Evolutionary conservation across 108 stramenopile genomes (phyloP), one percentile per base, ranked within the genome.

Genomic region (Nannochloropsis gaditana): DNA sequence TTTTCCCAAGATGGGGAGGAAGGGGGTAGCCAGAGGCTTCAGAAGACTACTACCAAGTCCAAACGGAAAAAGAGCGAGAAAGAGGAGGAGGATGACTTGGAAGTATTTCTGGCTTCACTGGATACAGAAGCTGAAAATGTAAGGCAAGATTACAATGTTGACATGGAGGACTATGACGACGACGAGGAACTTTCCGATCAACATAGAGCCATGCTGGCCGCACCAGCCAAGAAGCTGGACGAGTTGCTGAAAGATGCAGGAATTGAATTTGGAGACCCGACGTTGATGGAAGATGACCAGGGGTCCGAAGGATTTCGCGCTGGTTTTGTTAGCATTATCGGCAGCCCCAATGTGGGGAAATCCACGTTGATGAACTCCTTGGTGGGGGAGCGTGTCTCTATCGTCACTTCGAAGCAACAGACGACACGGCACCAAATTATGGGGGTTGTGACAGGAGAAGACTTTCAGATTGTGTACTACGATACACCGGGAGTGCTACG

Each of bases 301-400:
- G 45, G 44, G 79, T 81, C 80, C 1, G 79, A 83, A 45, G 85
- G 83, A 5, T 90, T 90, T 43, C 79, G 88, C 42, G 85, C 89
- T 17, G 90, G 90, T 10, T 90, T 89, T 79, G 87, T 91, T 5
- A 86, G 88, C 11, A 91, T 91, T 47, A 44, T 91, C 44, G 91
- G 91, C 21, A 90, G 87, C 42, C 89, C 91, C 31, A 91, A 91
- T 59, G 90, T 90, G 9, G 91, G 91, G 41, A 91, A 91, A 84
- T 85, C 84, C 73, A 91, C 91, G 21, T 85, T 91, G 21, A 83
- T 91, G 88, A 91, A 91, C 86, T 44, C 43, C 43, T 43, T 91
- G 84, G 59, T 89, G 21, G 88, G 88, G 43, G 85, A 89, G 42
- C 59, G 80, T 82, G 59, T 89, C 17, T 85, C 85, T 79, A 89